Evolutionary conservation across 179 eudicot genomes (phyloP).

Genomic region (Carnegiea gigantea): DNA sequence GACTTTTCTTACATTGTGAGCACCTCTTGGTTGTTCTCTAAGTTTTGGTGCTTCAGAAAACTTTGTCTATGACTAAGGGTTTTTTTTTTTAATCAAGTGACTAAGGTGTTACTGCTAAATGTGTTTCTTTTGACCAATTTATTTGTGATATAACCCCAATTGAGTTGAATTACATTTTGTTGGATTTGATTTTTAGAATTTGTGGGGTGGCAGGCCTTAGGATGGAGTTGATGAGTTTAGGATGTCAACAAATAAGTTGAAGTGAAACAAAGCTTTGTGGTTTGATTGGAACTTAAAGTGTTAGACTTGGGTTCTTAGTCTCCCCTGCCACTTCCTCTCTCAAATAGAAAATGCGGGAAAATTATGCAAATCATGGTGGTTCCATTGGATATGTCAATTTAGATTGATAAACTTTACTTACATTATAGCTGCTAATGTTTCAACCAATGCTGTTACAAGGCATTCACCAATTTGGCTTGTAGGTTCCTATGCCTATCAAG

Average conservation of each 20-base stretch:
- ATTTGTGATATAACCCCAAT: not conserved
- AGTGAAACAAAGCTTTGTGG: slow-evolving; percentile 3
- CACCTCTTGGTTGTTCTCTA: slow-evolving; percentile 7
- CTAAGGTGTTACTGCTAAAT: not conserved
- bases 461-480: not conserved
- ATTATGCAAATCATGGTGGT: not conserved
- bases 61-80: not conserved
- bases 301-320: not conserved
- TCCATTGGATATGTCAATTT: not conserved
- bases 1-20: slow-evolving; percentile 49
- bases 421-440: not conserved
- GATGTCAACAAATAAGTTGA: not conserved
- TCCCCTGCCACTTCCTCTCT: not conserved
- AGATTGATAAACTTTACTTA: not conserved
- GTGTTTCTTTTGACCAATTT: not conserved
- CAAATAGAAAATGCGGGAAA: not conserved
- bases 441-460: not conserved
- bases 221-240: not conserved
- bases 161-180: not conserved
- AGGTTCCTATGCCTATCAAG: not conserved
- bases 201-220: not conserved
- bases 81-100: too few species aligned
- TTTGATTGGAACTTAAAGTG: slow-evolving; percentile 4
- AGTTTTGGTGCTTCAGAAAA: slow-evolving; percentile 1
- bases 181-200: not conserved